Evolutionary conservation across 2,329 filamentous ascomycete species (phyloP), one percentile per base, ranked within the genome.

Genomic region (Mariannaea elegans): DNA sequence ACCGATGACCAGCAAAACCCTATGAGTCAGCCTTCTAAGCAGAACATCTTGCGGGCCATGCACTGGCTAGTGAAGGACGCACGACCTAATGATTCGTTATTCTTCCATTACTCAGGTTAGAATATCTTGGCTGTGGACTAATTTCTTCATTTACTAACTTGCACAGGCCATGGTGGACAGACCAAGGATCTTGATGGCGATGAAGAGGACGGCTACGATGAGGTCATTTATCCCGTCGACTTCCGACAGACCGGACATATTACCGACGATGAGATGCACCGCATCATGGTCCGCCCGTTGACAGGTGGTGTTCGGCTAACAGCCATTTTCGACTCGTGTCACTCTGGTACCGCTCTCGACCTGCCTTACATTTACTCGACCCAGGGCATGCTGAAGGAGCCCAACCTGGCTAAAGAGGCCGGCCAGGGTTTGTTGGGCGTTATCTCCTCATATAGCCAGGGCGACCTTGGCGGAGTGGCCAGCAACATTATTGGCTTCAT

Each of bases 61-160:
- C 94, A 97, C 75, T 98, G 94, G 94, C 81, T 98, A 18, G 93
- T 97, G 58, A 97, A 97, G 78, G 94, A 97, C 73, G 94, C 94
- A 4, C 86, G 86, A 58, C 91, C 93, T 0, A 97, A 97, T 73
- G 94, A 98, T 75, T 97, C 94, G 4, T 84, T 98, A 7, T 98
- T 98, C 80, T 97, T 98, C 81, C 94, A 98, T 78, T 98, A 97
- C 76, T 97, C 94, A 36, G 93, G 91, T 93, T 78, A 36, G 7
- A 21, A 21, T n/a, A 57, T 13, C 23, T 27, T 27, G 8, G 12
- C 8, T 8, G 39, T 13, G 9, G 32, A 19, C 19, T 19, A 18
- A 36, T 45, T 44, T 29, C 13, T 27, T 23, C 36, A 49, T 46
- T 57, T 57, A 36, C 59, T 63, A 48, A 65, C 23, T 10, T 67